These are phyloP conservation scores for Sphaceloma murrayae DNA, from an alignment of 2,329 filamentous ascomycete species.

Conservation along the genomic window DNA sequence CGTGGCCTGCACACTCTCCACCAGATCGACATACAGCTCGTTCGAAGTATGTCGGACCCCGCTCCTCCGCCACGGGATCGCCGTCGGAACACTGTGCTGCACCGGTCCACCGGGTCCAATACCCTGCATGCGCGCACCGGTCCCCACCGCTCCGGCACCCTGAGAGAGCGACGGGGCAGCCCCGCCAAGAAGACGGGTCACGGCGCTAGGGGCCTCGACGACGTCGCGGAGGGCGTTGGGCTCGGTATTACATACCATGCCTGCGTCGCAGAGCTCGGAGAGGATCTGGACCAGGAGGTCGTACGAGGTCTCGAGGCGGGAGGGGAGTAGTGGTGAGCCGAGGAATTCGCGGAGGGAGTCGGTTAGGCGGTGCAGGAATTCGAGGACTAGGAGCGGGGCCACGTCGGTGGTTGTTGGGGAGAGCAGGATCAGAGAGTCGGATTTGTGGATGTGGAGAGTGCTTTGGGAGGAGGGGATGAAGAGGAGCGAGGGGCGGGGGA, in stretches of 20 bases:
- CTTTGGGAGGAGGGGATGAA: conserved; percentile 78
- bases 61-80: conserved; percentile 78
- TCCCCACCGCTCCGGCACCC: conserved; percentile 18
- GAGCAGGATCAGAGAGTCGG: conserved; percentile 78
- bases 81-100: conserved; percentile 31
- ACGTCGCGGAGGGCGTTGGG: conserved; percentile 84
- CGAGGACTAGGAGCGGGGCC: conserved; percentile 79
- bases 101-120: background rate
- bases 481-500: conserved; percentile 74
- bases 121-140: background rate
- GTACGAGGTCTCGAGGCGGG: conserved; percentile 81
- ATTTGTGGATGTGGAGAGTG: conserved; percentile 79
- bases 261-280: conserved; percentile 93
- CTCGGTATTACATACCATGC: conserved; percentile 81
- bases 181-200: conserved; percentile 77
- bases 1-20: conserved; percentile 80
- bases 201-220: conserved; percentile 81
- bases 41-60: conserved; percentile 95
- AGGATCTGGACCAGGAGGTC: conserved; percentile 89
- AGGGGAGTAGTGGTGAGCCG: conserved; percentile 72
- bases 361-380: conserved; percentile 87
- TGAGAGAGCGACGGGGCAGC: conserved; percentile 15
- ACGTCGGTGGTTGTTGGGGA: conserved; percentile 77
- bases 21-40: conserved; percentile 90
- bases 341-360: conserved; percentile 93